Base-by-base conservation (phyloP, 106 monocot species). In the Dendrobium chrysotoxum region DNA sequence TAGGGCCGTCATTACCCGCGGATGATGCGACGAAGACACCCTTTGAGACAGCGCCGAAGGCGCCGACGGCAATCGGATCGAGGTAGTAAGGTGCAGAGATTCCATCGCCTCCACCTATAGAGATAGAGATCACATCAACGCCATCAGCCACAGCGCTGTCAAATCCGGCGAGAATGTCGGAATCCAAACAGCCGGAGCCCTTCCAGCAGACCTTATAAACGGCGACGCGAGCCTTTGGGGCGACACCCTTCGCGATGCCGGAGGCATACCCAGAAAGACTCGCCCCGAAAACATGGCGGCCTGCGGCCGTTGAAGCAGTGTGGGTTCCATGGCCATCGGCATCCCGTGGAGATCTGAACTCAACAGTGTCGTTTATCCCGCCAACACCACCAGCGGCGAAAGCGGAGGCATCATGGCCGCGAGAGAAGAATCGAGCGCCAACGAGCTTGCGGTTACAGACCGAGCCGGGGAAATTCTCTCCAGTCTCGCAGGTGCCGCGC, bases 271-370 rank as follows among this genome's bases (percentile, higher is more conserved):
- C 97, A 13, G 78, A 72, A 86, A 98, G 85, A 84, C 89, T 94
- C 0, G 97, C 94, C 3, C 77, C 11, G 84, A 94, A 98, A n/a
- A 84, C 82, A 65, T 95, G 92, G 75, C 92, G 82, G 28, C 97
- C 97, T 35, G 94, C 97, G 16, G 97, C 94, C 73, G 97, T 98
- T 57, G 97, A 90, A 18, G 97, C 91, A 5, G 97, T 98, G 88
- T 98, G 97, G 66, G 94, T 98, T 4, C 97, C 97, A 80, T 98
- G 97, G 0, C 97, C 97, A 57, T 98, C 97, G 64, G 97, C 97
- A 54, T 98, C 97, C 7, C 94, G 80, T 21, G 97, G 92, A 15
- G 94, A 98, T 23, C 84, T 79, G 83, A 80, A 98, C 82, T 98
- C 97, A 0, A 87, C 76, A 4, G 94, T 89, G 16, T 81, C 90